These are phyloP conservation scores for Coprinopsis strossmayeri DNA, from an alignment of 768 basidiomycete genomes.

Conservation along the genomic window DNA sequence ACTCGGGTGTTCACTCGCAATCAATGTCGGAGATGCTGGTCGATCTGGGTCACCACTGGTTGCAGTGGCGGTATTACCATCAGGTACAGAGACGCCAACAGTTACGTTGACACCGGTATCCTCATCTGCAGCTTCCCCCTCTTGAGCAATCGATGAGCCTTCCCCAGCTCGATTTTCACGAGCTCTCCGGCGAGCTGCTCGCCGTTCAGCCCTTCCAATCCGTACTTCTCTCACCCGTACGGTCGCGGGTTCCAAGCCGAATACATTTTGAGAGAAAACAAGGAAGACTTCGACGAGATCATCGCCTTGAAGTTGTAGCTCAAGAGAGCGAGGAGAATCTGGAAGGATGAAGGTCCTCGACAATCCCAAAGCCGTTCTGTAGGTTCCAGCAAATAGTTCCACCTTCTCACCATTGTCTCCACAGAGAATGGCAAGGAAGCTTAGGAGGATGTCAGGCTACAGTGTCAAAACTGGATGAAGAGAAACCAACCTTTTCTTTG, in stretches of 20 bases:
- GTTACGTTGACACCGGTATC: conserved; percentile 55
- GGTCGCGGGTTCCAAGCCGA: conserved; percentile 88
- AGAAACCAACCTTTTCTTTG: conserved; percentile 69
- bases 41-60: conserved; percentile 27
- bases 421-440: conserved; percentile 89
- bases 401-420: conserved; percentile 92
- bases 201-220: conserved; percentile 80
- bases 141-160: conserved; percentile 36
- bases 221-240: conserved; percentile 92
- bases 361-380: conserved; percentile 80
- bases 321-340: conserved; percentile 82
- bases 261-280: conserved; percentile 87
- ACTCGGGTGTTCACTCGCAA: conserved; percentile 37
- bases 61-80: conserved; percentile 27
- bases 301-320: conserved; percentile 86
- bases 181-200: conserved; percentile 76
- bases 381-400: conserved; percentile 88
- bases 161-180: conserved; percentile 58
- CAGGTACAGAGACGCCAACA: conserved; percentile 52
- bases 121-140: conserved; percentile 39
- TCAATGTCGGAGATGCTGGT: conserved; percentile 31
- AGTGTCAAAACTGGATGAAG: background rate
- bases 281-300: conserved; percentile 90
- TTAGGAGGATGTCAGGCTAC: conserved; percentile 20
- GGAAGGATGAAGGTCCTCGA: conserved; percentile 93